Conservation (phyloP, 805 yeast species). For the Saturnispora sekii region DNA sequence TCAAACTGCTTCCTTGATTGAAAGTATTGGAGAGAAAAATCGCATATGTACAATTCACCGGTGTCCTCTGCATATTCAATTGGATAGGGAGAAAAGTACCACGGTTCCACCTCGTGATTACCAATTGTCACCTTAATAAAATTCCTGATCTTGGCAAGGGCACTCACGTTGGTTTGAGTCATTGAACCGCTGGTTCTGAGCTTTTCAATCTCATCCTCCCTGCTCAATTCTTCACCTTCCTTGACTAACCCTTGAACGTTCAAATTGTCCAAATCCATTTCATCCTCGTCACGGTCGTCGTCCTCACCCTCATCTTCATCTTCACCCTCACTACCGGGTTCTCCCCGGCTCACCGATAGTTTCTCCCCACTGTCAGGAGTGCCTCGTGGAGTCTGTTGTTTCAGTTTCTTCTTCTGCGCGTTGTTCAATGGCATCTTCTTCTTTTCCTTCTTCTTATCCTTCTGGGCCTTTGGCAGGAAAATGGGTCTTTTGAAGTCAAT, state of each 20-base stretch:
- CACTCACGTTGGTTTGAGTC: constrained; percentile 78
- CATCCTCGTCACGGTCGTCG: constrained; percentile 33
- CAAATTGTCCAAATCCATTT: constrained; percentile 75
- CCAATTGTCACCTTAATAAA: constrained; percentile 75
- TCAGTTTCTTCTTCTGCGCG: constrained; percentile 12
- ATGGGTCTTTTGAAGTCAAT: constrained; percentile 66
- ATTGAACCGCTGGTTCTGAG: constrained; percentile 93
- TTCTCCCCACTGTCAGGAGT: constrained; percentile 13
- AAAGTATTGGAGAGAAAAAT: constrained; percentile 80
- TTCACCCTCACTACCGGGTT: neutral
- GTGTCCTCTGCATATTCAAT: constrained; percentile 90
- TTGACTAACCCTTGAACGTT: constrained; percentile 70
- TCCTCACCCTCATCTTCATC: neutral
- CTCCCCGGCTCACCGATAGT: constrained; percentile 2
- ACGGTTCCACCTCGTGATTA: constrained; percentile 87
- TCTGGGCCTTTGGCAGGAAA: constrained; percentile 56
- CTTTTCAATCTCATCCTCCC: constrained; percentile 90
- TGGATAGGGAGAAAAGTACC: constrained; percentile 98
- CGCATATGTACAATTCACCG: constrained; percentile 71
- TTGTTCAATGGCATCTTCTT: constrained; percentile 16
- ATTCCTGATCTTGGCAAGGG: constrained; percentile 86
- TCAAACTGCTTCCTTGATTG: constrained; percentile 88
- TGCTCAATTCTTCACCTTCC: constrained; percentile 60
- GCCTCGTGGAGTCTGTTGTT: constrained; percentile 1
- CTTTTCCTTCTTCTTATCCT: constrained; percentile 33